Evolutionary conservation across 2,329 filamentous ascomycete genomes (phyloP).

Genomic region (Colletotrichum australisinense): DNA sequence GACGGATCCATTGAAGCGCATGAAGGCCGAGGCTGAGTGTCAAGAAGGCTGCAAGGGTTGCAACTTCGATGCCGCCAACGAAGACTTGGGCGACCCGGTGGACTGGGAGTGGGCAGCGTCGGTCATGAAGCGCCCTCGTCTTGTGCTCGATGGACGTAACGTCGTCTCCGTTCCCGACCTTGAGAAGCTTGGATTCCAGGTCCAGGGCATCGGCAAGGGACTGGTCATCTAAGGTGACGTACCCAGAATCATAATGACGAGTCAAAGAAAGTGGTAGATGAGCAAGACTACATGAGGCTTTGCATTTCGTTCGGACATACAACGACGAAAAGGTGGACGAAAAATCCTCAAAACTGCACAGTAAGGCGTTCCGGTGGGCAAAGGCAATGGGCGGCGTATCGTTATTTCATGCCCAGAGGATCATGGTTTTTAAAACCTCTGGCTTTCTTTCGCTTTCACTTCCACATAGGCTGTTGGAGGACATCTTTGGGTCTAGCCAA

Average conservation of each 20-base stretch:
- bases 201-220: slow-evolving; percentile 53
- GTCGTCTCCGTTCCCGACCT: slow-evolving; percentile 35
- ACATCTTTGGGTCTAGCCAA: slow-evolving; percentile 4
- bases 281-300: slow-evolving; percentile 5
- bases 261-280: background rate
- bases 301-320: slow-evolving; percentile 12
- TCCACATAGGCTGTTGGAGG: background rate
- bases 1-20: slow-evolving; percentile 55
- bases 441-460: slow-evolving; percentile 3
- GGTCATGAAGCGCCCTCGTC: slow-evolving; percentile 36
- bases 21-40: slow-evolving; percentile 56
- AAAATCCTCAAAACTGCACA: slow-evolving; percentile 14
- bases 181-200: slow-evolving; percentile 50
- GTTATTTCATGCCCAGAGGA: background rate
- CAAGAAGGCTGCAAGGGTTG: slow-evolving; percentile 60
- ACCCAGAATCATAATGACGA: background rate
- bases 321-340: slow-evolving; percentile 21
- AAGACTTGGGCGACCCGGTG: slow-evolving; percentile 55
- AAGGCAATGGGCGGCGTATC: slow-evolving; percentile 24
- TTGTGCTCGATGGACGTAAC: slow-evolving; percentile 38
- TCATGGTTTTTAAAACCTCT: background rate
- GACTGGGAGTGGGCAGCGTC: slow-evolving; percentile 57
- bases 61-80: slow-evolving; percentile 45
- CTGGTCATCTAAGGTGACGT: slow-evolving; percentile 50
- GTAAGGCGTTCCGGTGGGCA: slow-evolving; percentile 29